Evolutionary conservation across 768 basidiomycete genomes (phyloP).

Genomic region (Terana coerulea): DNA sequence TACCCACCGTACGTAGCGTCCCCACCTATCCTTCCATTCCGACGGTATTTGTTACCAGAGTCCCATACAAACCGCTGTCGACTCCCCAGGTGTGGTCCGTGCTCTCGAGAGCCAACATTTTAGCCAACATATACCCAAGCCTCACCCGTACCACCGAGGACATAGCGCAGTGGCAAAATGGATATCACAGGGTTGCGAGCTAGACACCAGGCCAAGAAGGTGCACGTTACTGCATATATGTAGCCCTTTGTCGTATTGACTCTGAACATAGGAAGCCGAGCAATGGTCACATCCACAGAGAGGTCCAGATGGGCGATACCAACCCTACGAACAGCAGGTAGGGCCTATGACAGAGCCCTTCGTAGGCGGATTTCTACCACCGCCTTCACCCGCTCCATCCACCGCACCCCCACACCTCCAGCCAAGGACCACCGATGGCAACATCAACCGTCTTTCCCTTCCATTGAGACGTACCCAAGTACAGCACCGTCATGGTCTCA

Average conservation of each 20-base stretch:
- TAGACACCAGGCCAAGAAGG: conserved; percentile 55
- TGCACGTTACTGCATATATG: conserved; percentile 21
- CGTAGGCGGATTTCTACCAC: conserved; percentile 50
- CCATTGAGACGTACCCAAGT: too few relatives aligned
- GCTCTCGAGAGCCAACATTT: too few relatives aligned
- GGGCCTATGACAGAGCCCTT: conserved; percentile 59
- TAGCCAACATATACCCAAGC: too few relatives aligned
- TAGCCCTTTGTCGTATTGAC: neutral
- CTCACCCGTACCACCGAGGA: neutral
- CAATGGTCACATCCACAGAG: conserved; percentile 27
- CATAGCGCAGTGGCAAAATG: too few relatives aligned
- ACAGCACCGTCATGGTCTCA: conserved; percentile 3
- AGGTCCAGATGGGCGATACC: conserved; percentile 46
- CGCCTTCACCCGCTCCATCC: conserved; percentile 27
- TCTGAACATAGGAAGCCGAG: conserved; percentile 20
- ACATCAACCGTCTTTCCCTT: neutral
- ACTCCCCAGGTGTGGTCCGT: too few relatives aligned
- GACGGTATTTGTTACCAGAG: too few relatives aligned
- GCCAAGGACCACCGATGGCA: conserved; percentile 39
- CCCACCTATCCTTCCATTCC: too few relatives aligned
- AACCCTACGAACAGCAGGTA: conserved; percentile 54
- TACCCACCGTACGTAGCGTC: too few relatives aligned
- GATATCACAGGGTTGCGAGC: conserved; percentile 80
- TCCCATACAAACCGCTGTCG: too few relatives aligned
- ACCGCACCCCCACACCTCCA: conserved; percentile 39